Conservation (phyloP, 129 eudicot genomes). For the Ambrosia artemisiifolia region DNA sequence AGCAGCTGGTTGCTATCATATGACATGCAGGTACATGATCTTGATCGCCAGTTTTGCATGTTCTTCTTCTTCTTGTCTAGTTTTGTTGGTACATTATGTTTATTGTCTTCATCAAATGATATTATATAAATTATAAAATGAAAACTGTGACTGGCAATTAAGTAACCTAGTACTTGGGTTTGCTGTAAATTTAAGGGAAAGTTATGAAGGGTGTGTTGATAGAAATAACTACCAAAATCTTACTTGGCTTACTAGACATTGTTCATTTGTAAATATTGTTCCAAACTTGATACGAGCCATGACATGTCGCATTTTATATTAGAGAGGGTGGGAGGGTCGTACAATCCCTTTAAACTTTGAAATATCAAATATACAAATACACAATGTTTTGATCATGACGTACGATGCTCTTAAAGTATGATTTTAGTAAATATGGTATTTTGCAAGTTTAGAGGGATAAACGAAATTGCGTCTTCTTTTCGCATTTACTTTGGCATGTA, state of each 20-base stretch:
- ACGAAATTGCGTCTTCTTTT: neutral
- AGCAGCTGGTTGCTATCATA: slow-evolving; percentile 78
- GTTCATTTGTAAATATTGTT: no score
- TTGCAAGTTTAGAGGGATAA: neutral
- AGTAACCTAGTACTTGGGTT: neutral
- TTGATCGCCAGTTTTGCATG: neutral
- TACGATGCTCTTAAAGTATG: neutral
- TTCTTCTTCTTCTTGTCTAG: neutral
- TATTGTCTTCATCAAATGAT: slow-evolving; percentile 1
- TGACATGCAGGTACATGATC: slow-evolving; percentile 76
- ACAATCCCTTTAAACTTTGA: no score
- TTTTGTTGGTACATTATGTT: neutral
- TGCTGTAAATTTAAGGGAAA: slow-evolving; percentile 19
- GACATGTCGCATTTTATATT: neutral
- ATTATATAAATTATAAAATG: neutral
- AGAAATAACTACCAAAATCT: no score
- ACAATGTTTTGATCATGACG: no score
- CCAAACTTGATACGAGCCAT: neutral
- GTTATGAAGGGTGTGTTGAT: no score
- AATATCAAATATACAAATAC: no score
- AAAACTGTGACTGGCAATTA: neutral
- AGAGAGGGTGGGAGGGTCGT: no score
- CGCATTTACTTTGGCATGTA: neutral
- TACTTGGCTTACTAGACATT: no score
- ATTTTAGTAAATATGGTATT: neutral